phyloP scores from a whole-genome alignment of 2,329 filamentous ascomycete species.

The Xylaria sp. region DNA sequence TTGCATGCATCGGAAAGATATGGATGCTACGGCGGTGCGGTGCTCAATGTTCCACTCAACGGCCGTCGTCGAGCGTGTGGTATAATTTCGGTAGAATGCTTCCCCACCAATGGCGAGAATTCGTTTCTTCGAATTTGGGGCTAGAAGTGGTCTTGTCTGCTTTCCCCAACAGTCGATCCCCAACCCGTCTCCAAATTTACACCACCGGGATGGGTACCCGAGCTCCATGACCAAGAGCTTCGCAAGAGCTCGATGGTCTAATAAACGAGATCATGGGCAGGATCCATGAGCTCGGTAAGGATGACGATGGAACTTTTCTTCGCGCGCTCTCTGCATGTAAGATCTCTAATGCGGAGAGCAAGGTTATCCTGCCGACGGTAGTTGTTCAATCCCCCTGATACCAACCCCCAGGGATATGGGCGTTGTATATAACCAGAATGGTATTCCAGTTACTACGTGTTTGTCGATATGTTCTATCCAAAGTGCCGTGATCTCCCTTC shows the following conservation, averaged over 20 bases:
- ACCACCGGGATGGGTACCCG: conserved; percentile 20
- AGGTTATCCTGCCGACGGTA: conserved; percentile 19
- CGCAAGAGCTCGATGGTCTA: conserved; percentile 20
- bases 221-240: conserved; percentile 17
- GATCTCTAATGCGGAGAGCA: conserved; percentile 26
- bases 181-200: conserved; percentile 36
- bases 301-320: conserved; percentile 3
- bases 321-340: conserved; percentile 1
- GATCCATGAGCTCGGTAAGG: conserved; percentile 13
- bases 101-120: conserved; percentile 49
- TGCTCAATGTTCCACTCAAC: conserved; percentile 17
- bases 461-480: not conserved
- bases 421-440: conserved; percentile 33
- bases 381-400: not conserved
- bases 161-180: conserved; percentile 33
- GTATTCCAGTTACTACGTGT: conserved; percentile 15
- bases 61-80: conserved; percentile 20
- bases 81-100: conserved; percentile 41
- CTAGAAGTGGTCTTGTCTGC: not conserved
- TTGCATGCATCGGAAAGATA: conserved; percentile 24
- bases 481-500: conserved; percentile 15
- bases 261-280: conserved; percentile 22
- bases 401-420: not conserved
- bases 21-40: conserved; percentile 18
- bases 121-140: not conserved